Evolutionary conservation across 768 basidiomycete species (phyloP).

Genomic region (Podaxis carcinomalis): DNA sequence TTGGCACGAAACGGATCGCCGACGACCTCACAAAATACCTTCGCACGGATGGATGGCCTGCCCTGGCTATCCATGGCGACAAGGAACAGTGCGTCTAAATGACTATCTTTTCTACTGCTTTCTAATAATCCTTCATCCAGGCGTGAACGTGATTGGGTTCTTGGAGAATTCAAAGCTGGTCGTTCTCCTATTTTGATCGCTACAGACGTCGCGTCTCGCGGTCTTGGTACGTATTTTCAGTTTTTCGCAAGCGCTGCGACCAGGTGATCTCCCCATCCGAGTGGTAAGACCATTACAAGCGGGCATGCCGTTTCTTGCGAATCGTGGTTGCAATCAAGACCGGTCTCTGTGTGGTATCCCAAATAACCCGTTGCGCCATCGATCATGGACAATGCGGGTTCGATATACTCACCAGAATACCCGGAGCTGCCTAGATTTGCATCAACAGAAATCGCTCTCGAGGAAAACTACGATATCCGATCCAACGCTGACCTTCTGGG

Average conservation of each 20-base stretch:
- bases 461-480: constrained; percentile 4
- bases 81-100: constrained; percentile 81
- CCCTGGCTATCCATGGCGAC: constrained; percentile 97
- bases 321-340: constrained; percentile 6
- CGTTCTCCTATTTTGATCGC: constrained; percentile 97
- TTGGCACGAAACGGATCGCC: constrained; percentile 95
- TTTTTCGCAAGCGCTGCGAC: constrained; percentile 42
- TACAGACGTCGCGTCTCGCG: constrained; percentile 99
- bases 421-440: constrained; percentile 2
- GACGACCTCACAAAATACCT: constrained; percentile 98
- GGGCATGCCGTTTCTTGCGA: constrained; percentile 11
- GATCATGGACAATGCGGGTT: constrained; percentile 1
- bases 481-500: constrained; percentile 3
- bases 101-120: background rate
- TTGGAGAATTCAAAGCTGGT: constrained; percentile 97
- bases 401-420: constrained; percentile 8
- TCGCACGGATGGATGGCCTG: constrained; percentile 99
- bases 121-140: constrained; percentile 30
- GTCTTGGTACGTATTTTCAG: constrained; percentile 85
- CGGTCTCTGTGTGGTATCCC: constrained; percentile 8
- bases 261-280: constrained; percentile 21
- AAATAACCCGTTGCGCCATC: constrained; percentile 1
- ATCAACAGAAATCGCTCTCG: constrained; percentile 5
- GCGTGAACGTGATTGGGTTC: constrained; percentile 98
- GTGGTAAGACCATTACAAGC: constrained; percentile 11